Percentiles rank a stretch among this genome's conserved stretches.
Conservation (phyloP, 1,284 basidiomycete species). For the Trametes pubescens region DNA sequence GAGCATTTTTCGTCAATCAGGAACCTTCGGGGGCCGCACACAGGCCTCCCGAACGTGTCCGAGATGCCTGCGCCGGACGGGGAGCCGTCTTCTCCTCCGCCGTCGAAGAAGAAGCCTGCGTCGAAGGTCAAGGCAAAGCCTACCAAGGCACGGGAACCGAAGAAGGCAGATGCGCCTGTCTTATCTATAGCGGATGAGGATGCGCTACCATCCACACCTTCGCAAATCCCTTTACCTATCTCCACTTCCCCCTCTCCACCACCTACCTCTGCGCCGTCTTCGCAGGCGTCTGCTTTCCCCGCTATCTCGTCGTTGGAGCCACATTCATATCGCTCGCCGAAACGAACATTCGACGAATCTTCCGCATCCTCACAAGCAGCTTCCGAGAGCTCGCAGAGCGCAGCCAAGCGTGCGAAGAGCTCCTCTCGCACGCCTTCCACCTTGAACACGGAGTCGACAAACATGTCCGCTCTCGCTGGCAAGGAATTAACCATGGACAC, state of each 20-base stretch:
- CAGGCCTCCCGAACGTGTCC: slow-evolving; percentile 74
- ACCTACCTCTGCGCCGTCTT: slow-evolving; percentile 40
- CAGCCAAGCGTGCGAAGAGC: slow-evolving; percentile 53
- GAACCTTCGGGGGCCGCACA: slow-evolving; percentile 85
- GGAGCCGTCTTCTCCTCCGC: slow-evolving; percentile 30
- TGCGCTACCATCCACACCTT: slow-evolving; percentile 37
- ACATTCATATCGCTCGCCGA: slow-evolving; percentile 60
- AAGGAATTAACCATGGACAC: slow-evolving; percentile 40
- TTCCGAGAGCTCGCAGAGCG: slow-evolving; percentile 50
- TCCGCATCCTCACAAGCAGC: slow-evolving; percentile 48
- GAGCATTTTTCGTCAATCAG: slow-evolving; percentile 95
- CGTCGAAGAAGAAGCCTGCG: slow-evolving; percentile 38
- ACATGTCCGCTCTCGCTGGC: slow-evolving; percentile 2
- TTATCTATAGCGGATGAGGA: slow-evolving; percentile 25
- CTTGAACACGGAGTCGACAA: slow-evolving; percentile 27
- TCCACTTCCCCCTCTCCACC: slow-evolving; percentile 58
- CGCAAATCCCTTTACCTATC: slow-evolving; percentile 50
- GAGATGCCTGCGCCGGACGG: slow-evolving; percentile 54
- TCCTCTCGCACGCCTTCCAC: slow-evolving; percentile 31
- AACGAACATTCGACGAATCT: slow-evolving; percentile 73
- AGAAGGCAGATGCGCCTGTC: slow-evolving; percentile 24
- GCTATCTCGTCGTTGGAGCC: slow-evolving; percentile 24
- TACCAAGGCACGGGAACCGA: slow-evolving; percentile 30
- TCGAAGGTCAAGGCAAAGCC: slow-evolving; percentile 40
- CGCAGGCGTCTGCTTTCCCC: slow-evolving; percentile 33